Conservation (phyloP, 495 filamentous ascomycete genomes). For the Podospora australis region DNA sequence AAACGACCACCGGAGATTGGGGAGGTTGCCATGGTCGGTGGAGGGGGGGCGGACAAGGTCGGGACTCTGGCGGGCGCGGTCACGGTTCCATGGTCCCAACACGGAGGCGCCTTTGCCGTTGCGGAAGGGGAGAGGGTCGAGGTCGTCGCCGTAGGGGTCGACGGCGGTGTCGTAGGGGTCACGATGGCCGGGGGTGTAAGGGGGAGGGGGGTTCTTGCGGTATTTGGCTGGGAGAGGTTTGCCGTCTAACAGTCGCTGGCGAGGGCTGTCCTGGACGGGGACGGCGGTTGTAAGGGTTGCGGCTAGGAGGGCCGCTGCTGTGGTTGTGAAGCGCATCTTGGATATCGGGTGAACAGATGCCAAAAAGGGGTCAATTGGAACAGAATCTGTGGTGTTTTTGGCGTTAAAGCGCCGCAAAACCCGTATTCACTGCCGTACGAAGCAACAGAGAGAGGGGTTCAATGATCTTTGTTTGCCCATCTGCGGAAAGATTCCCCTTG, state of each 20-base stretch:
- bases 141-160: constrained; percentile 50
- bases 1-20: constrained; percentile 63
- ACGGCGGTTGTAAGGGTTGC: constrained; percentile 30
- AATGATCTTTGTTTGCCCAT: too few species aligned
- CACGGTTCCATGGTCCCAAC: constrained; percentile 58
- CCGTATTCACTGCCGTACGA: too few species aligned
- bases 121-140: constrained; percentile 58
- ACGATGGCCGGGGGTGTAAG: constrained; percentile 38
- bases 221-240: constrained; percentile 38
- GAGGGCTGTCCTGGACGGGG: constrained; percentile 45
- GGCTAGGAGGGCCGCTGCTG: constrained; percentile 23
- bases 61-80: constrained; percentile 56
- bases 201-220: constrained; percentile 25
- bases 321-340: constrained; percentile 29
- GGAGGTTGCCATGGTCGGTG: constrained; percentile 56
- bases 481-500: too few species aligned
- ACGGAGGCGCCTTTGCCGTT: constrained; percentile 58
- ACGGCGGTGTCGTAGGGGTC: constrained; percentile 43
- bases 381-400: too few species aligned
- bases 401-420: too few species aligned
- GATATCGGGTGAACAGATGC: too few species aligned
- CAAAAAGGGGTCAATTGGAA: neutral
- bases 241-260: constrained; percentile 43
- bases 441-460: too few species aligned
- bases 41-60: constrained; percentile 58